These are phyloP conservation scores for Filobasidium uniguttulatum DNA, from an alignment of 1,284 basidiomycete species.

Conservation along the genomic window DNA sequence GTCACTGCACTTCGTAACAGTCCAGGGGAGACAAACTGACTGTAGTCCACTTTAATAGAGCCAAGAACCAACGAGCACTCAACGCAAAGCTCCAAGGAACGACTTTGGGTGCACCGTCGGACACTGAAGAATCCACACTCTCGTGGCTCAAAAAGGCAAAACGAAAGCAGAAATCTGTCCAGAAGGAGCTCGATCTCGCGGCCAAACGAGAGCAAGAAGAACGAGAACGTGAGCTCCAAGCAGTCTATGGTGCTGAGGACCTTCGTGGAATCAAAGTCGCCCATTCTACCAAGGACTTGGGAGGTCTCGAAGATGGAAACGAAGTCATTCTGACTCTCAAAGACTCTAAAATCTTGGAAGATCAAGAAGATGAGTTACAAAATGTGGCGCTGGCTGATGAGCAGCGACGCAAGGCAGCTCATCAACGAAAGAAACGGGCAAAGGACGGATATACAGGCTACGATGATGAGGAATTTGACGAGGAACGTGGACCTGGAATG, in stretches of 20 bases:
- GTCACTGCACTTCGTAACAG: slow-evolving; percentile 37
- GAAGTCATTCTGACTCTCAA: slow-evolving; percentile 90
- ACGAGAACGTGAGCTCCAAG: slow-evolving; percentile 53
- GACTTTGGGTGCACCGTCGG: slow-evolving; percentile 62
- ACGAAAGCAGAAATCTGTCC: slow-evolving; percentile 73
- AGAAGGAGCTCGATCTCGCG: slow-evolving; percentile 66
- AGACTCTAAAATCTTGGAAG: slow-evolving; percentile 83
- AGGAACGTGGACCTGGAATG: slow-evolving; percentile 42
- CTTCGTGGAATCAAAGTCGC: slow-evolving; percentile 85
- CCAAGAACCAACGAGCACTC: slow-evolving; percentile 75
- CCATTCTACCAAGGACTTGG: slow-evolving; percentile 61
- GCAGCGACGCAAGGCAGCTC: slow-evolving; percentile 49
- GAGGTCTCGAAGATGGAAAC: slow-evolving; percentile 80
- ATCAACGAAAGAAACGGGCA: slow-evolving; percentile 74
- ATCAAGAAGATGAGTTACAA: slow-evolving; percentile 97
- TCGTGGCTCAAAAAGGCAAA: slow-evolving; percentile 82
- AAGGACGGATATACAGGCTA: slow-evolving; percentile 77
- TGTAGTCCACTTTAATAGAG: slow-evolving; percentile 43
- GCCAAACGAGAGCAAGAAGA: slow-evolving; percentile 61
- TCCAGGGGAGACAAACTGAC: slow-evolving; percentile 27
- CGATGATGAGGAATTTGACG: slow-evolving; percentile 83
- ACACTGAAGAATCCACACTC: slow-evolving; percentile 47
- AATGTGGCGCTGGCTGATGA: slow-evolving; percentile 83
- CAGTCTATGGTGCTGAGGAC: slow-evolving; percentile 33
- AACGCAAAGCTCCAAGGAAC: slow-evolving; percentile 75